Evolutionary conservation across 257 asterid species (phyloP), one percentile per base, ranked within the genome.

Genomic region (Salvia miltiorrhiza): DNA sequence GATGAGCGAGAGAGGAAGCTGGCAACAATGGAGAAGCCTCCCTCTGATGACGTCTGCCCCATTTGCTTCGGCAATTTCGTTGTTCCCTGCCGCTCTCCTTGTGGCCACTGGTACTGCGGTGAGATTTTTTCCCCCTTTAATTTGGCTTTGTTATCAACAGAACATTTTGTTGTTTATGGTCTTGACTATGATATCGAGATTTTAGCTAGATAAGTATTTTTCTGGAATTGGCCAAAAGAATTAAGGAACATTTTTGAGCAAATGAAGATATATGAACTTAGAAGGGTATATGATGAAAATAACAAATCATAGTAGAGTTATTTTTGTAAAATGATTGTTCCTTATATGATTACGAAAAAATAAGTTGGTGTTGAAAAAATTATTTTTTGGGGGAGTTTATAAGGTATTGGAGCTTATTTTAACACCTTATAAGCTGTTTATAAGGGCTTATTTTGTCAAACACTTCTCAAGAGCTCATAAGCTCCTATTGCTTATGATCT

Each of bases 41-140:
- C 93, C 3, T 40, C 77, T n/a, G 96, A 88, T 24, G 96, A 88
- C 70, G 88, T 86, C 33, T 88, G 96, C 76, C 89, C 96, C 32
- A 88, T 88, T 53, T 88, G 93, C 82, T 88, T 86, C 67, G 80
- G 80, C 23, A 59, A 52, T 55, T 88, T 88, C 62, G 77, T 39
- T 11, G 85, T 84, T 53, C 93, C 96, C 26, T 86, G 93, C 71
- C 80, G 85, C 37, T 91, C 83, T 59, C 81, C 93, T 54, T 88
- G 93, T 44, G 93, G 96, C 63, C 96, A 88, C 75, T 88, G 96
- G 96, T 88, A 84, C 78, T 88, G 96, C 67, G 96, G 96, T 86
- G 79, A 66, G 82, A 24, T 30, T 75, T 57, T 67, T 37, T 59
- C 69, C 4, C 5, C 6, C 5, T 11, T 11, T 23, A 4, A 4